A percentile compares a stretch with the other conserved stretches of the same genome.
Conservation (phyloP, 495 filamentous ascomycete genomes). For the Daldinia grandis region DNA sequence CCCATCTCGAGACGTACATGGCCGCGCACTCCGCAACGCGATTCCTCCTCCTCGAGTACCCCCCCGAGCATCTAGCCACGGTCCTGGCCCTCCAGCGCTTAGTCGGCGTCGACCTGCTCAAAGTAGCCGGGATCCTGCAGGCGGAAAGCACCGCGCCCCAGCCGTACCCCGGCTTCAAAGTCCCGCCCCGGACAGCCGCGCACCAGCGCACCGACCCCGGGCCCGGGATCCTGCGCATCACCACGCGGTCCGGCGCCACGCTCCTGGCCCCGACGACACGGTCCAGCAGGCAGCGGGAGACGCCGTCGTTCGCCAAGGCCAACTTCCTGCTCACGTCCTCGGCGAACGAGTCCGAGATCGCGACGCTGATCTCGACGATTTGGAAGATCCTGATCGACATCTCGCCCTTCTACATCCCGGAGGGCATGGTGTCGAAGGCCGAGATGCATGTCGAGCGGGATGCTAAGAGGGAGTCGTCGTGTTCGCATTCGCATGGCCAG, state of each 20-base stretch:
- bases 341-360: constrained; percentile 52
- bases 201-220: constrained; percentile 15
- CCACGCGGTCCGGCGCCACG: constrained; percentile 13
- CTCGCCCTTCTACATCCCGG: constrained; percentile 49
- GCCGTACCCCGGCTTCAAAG: constrained; percentile 13
- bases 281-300: constrained; percentile 20
- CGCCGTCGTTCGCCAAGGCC: constrained; percentile 49
- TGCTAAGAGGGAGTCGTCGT: not conserved
- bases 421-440: constrained; percentile 22
- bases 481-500: not conserved
- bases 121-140: constrained; percentile 54
- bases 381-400: constrained; percentile 51
- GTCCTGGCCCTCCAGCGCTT: constrained; percentile 54
- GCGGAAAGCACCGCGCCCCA: constrained; percentile 37
- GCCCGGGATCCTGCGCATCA: constrained; percentile 6
- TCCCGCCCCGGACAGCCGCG: constrained; percentile 11
- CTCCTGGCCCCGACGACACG: constrained; percentile 21
- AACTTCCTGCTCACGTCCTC: constrained; percentile 54
- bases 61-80: constrained; percentile 55
- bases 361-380: constrained; percentile 50
- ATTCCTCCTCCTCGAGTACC: constrained; percentile 58
- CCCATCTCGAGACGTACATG: constrained; percentile 57
- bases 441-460: not conserved
- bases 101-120: constrained; percentile 53
- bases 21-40: constrained; percentile 48